Conservation (phyloP, 805 yeast genomes). For the Saccharomycopsis vini region DNA sequence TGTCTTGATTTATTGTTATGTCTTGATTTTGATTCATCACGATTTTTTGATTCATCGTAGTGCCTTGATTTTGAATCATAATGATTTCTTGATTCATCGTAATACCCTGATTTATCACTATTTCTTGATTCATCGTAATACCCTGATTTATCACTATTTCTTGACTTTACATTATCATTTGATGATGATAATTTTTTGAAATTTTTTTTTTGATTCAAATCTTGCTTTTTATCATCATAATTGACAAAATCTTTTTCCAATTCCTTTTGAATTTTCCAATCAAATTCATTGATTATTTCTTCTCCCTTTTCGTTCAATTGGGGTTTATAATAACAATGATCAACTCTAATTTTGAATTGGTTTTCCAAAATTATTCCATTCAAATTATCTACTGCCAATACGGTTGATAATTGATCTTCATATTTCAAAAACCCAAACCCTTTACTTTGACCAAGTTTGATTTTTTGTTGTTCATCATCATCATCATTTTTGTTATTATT, state of each 20-base stretch:
- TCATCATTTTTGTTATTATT: slow-evolving; percentile 39
- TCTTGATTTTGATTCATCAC: too few species aligned
- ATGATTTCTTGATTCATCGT: too few species aligned
- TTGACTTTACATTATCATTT: too few species aligned
- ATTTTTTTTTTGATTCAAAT: too few species aligned
- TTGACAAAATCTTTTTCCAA: slow-evolving; percentile 14
- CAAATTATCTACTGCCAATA: slow-evolving; percentile 82
- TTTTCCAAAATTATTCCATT: slow-evolving; percentile 39
- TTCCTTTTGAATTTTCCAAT: slow-evolving; percentile 14
- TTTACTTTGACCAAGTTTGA: slow-evolving; percentile 56
- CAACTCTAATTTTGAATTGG: slow-evolving; percentile 7
- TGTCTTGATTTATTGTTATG: too few species aligned
- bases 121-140: too few species aligned
- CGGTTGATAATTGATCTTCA: slow-evolving; percentile 70
- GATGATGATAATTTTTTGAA: too few species aligned
- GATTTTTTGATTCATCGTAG: too few species aligned
- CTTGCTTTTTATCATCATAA: neutral
- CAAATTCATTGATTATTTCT: slow-evolving; percentile 11
- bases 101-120: too few species aligned
- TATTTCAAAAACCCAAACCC: slow-evolving; percentile 82
- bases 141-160: too few species aligned
- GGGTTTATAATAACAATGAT: slow-evolving; percentile 15
- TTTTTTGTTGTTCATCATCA: slow-evolving; percentile 27
- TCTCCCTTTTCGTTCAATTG: slow-evolving; percentile 21
- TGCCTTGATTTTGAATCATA: too few species aligned